Evolutionary conservation across 768 basidiomycete species (phyloP).

Genomic region (Lentinula boryana): DNA sequence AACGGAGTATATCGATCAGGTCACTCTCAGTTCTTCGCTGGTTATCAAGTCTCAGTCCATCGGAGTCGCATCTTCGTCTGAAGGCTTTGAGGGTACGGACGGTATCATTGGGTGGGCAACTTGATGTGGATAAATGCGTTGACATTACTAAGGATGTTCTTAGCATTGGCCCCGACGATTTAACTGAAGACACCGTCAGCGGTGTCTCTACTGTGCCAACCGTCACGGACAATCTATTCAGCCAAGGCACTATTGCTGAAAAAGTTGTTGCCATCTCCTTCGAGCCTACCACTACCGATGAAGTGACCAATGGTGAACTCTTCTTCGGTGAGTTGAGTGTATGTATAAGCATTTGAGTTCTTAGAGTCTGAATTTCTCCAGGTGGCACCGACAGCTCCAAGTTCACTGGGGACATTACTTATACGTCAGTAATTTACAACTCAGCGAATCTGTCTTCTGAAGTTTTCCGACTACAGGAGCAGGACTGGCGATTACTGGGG

Average conservation of each 20-base stretch:
- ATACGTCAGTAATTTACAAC: constrained; percentile 15
- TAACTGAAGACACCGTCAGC: constrained; percentile 40
- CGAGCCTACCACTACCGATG: constrained; percentile 33
- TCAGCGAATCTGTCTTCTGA: not conserved
- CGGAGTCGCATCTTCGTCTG: constrained; percentile 48
- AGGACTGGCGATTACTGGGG: constrained; percentile 48
- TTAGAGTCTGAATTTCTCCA: constrained; percentile 9
- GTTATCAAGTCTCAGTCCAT: constrained; percentile 54
- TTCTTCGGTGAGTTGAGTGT: constrained; percentile 34
- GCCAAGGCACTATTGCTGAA: constrained; percentile 29
- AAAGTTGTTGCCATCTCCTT: constrained; percentile 47
- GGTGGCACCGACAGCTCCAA: constrained; percentile 22
- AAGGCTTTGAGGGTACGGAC: constrained; percentile 48
- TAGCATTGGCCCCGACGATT: constrained; percentile 55
- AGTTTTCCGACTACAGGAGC: not conserved
- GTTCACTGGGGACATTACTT: constrained; percentile 17
- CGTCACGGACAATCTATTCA: constrained; percentile 50
- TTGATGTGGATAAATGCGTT: not conserved
- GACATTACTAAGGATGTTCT: not conserved
- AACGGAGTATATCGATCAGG: constrained; percentile 36
- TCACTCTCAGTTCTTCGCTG: constrained; percentile 44
- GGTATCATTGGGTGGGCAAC: constrained; percentile 56
- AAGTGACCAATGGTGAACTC: constrained; percentile 43
- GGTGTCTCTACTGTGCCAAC: constrained; percentile 36
- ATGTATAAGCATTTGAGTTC: not conserved